Conservation (phyloP, 2,329 filamentous ascomycete genomes). For the Fusarium kyushuense region DNA sequence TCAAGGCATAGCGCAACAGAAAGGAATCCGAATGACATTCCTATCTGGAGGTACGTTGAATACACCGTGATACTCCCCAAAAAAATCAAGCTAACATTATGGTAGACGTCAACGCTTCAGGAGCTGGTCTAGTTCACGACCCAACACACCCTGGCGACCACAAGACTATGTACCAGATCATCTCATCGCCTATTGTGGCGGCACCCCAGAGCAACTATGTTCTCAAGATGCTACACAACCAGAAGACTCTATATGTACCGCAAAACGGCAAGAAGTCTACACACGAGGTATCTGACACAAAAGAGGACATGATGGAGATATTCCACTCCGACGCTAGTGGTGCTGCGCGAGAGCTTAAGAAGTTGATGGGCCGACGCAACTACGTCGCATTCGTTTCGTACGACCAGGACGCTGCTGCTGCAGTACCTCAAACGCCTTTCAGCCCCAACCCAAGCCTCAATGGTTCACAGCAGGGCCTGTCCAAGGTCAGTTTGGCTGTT, state of each 20-base stretch:
- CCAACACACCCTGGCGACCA: conserved; percentile 90
- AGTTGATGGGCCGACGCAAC: conserved; percentile 92
- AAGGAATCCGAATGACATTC: conserved; percentile 96
- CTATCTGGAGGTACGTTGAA: conserved; percentile 79
- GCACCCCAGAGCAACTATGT: conserved; percentile 87
- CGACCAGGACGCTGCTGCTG: conserved; percentile 80
- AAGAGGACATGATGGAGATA: conserved; percentile 99
- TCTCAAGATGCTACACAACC: conserved; percentile 94
- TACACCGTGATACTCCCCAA: background rate
- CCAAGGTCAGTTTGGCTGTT: conserved; percentile 85
- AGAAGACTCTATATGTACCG: conserved; percentile 91
- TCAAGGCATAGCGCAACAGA: conserved; percentile 94
- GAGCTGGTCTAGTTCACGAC: conserved; percentile 94
- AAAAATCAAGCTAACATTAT: conserved; percentile 39
- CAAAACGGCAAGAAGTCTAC: conserved; percentile 83
- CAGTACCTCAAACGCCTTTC: conserved; percentile 53
- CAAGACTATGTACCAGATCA: conserved; percentile 99
- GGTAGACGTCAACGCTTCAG: conserved; percentile 85
- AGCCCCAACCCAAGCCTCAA: conserved; percentile 54
- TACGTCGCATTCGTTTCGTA: conserved; percentile 95
- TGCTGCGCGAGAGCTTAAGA: conserved; percentile 83
- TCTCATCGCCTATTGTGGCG: conserved; percentile 91
- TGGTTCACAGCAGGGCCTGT: conserved; percentile 60
- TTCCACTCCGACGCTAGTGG: conserved; percentile 95
- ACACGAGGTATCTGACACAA: conserved; percentile 86